Evolutionary conservation across 805 yeast species (phyloP), one percentile per base, ranked within the genome.

Genomic region (Candida taoyuanica): DNA sequence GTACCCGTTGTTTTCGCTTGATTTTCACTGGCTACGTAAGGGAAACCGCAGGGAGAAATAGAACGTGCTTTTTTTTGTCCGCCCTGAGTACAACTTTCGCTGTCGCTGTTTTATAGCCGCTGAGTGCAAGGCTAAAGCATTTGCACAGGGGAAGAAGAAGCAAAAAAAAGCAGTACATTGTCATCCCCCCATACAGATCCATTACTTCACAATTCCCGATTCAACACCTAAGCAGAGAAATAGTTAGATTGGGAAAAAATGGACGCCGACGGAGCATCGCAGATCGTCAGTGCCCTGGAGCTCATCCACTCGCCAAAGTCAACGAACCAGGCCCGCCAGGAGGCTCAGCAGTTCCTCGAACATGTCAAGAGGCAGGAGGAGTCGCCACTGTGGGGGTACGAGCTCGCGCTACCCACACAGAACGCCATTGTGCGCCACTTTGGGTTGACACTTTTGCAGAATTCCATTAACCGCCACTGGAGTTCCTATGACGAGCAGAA

Each of bases 341-440:
- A 72, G 40, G 82, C 82, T 7, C 82, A 77, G 52, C 52, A 60
- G 58, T 85, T 86, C 48, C 67, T 93, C 23, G 96, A 88, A 50
- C 67, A 76, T 9, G 75, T 91, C 18, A 89, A 86, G 55, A 63
- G 69, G 31, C 79, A 82, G 44, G 84, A 81, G 8, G 94, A 89
- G 56, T 81, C 95, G 16, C 97, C 98, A 0, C 76, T 67, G 44
- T 87, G 95, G 89, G 97, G 97, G 3, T 91, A 81, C 61, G 87
- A 84, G 58, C 70, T 93, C 42, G 87, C 95, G 1, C 56, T 76
- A 18, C 78, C 58, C 66, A 75, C 63, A 66, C 78, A 48, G 67
- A 74, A 81, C 55, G 74, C 70, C 47, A 78, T 86, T 19, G 88
- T 89, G 17, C 78, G 96, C 44, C 97, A 94, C 60, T 93, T 79